phyloP scores from a whole-genome alignment of 257 asterid species.

The Galeopsis tetrahit region DNA sequence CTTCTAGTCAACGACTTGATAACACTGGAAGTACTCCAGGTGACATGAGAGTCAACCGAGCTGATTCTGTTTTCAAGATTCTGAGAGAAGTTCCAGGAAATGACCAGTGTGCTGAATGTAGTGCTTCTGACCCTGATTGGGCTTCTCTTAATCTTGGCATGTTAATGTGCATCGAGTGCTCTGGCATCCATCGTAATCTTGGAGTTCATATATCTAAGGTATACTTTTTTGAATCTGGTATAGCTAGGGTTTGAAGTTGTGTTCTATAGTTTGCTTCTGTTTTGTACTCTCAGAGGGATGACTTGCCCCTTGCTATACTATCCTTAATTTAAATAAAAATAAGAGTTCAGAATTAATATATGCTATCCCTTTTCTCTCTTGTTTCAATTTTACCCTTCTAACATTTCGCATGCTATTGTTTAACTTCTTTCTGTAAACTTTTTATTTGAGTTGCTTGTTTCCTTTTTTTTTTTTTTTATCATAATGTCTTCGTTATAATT shows the following conservation, averaged over 20 bases:
- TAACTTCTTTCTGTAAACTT: not conserved
- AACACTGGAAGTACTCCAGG: constrained; percentile 47
- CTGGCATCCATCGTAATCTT: constrained; percentile 97
- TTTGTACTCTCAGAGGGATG: constrained; percentile 4
- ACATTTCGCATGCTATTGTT: constrained; percentile 20
- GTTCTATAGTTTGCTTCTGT: not conserved
- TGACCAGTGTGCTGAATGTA: constrained; percentile 88
- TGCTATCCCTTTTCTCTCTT: not conserved
- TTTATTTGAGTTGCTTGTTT: not conserved
- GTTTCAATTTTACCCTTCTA: not conserved
- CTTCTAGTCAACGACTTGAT: constrained; percentile 47
- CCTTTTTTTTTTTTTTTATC: not conserved
- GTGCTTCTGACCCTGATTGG: constrained; percentile 92
- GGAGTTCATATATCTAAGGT: constrained; percentile 99
- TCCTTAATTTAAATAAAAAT: not conserved
- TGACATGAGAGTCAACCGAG: constrained; percentile 49
- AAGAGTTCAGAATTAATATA: constrained; percentile 10
- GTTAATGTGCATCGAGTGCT: constrained; percentile 95
- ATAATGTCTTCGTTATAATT: not conserved
- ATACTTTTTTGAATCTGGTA: constrained; percentile 7
- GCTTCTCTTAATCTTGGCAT: constrained; percentile 97
- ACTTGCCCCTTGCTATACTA: constrained; percentile 4
- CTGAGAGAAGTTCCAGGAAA: constrained; percentile 86
- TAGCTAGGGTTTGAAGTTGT: not conserved
- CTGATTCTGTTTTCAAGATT: constrained; percentile 71